Evolutionary conservation across 768 basidiomycete genomes (phyloP).

Genomic region (Podaxis sp.): DNA sequence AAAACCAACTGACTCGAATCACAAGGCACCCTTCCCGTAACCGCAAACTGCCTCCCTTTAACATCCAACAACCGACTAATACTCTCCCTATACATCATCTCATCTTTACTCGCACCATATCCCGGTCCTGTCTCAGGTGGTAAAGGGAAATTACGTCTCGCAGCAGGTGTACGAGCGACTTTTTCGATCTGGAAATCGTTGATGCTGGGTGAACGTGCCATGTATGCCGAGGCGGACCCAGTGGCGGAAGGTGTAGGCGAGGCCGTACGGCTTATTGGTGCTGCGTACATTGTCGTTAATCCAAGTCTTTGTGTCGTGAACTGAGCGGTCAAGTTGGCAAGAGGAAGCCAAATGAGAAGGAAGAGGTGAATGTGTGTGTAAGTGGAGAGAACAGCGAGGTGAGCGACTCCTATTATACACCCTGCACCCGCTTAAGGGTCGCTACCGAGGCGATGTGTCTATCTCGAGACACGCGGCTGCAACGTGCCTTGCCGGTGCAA

Average conservation of each 20-base stretch:
- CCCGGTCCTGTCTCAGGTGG: constrained; percentile 27
- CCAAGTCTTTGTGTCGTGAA: background rate
- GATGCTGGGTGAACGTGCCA: constrained; percentile 38
- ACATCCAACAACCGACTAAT: constrained; percentile 55
- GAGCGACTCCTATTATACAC: constrained; percentile 3
- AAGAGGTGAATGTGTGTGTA: background rate
- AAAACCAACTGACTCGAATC: constrained; percentile 67
- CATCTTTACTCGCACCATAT: constrained; percentile 40
- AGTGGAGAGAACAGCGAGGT: background rate
- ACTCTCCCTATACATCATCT: constrained; percentile 52
- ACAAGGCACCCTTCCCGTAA: constrained; percentile 68
- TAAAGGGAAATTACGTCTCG: constrained; percentile 33
- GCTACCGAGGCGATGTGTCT: background rate
- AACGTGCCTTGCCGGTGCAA: constrained; percentile 13
- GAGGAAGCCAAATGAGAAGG: background rate
- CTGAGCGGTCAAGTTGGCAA: background rate
- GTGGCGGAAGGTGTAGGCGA: constrained; percentile 14
- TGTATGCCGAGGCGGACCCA: background rate
- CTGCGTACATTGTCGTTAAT: constrained; percentile 15
- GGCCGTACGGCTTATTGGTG: constrained; percentile 16
- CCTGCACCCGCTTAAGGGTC: background rate
- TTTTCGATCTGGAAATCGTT: constrained; percentile 71
- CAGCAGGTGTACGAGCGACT: constrained; percentile 34
- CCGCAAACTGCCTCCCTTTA: constrained; percentile 62
- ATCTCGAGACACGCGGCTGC: constrained; percentile 15